phyloP scores from a whole-genome alignment of 1,284 basidiomycete species.

The Malassezia dermatis region DNA sequence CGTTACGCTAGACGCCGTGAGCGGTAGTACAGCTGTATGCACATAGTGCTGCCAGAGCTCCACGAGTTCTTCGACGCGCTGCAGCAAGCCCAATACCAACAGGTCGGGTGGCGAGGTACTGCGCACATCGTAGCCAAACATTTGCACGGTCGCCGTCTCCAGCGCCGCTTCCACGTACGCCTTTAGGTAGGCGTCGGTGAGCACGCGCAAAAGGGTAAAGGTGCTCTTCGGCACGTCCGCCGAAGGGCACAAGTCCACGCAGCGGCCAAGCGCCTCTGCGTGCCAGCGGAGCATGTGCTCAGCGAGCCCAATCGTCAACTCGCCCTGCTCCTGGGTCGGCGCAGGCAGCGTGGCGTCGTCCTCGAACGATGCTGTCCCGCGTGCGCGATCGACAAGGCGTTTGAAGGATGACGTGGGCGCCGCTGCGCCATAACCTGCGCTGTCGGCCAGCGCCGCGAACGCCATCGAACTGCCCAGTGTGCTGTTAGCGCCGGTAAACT shows the following conservation, averaged over 20 bases:
- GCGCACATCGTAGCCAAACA: conserved; percentile 59
- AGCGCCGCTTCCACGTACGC: conserved; percentile 82
- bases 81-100: conserved; percentile 53
- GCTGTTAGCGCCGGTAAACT: conserved; percentile 56
- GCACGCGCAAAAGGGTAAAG: conserved; percentile 69
- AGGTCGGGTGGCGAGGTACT: conserved; percentile 52
- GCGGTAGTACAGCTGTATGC: conserved; percentile 76
- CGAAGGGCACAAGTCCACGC: conserved; percentile 39
- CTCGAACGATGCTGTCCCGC: conserved; percentile 2
- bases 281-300: conserved; percentile 46
- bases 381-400: conserved; percentile 32
- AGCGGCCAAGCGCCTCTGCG: conserved; percentile 44
- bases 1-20: conserved; percentile 74
- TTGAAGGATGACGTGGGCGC: conserved; percentile 24
- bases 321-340: conserved; percentile 22
- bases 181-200: conserved; percentile 76
- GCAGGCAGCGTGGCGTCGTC: neutral
- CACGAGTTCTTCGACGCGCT: conserved; percentile 73
- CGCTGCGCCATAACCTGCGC: neutral
- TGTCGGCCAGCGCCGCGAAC: conserved; percentile 12
- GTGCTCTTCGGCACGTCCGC: conserved; percentile 64
- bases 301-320: conserved; percentile 34
- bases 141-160: conserved; percentile 66
- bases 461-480: conserved; percentile 16
- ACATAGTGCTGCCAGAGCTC: conserved; percentile 97